Conservation (phyloP, 805 yeast species). For the Wickerhamiella slavikovae region DNA sequence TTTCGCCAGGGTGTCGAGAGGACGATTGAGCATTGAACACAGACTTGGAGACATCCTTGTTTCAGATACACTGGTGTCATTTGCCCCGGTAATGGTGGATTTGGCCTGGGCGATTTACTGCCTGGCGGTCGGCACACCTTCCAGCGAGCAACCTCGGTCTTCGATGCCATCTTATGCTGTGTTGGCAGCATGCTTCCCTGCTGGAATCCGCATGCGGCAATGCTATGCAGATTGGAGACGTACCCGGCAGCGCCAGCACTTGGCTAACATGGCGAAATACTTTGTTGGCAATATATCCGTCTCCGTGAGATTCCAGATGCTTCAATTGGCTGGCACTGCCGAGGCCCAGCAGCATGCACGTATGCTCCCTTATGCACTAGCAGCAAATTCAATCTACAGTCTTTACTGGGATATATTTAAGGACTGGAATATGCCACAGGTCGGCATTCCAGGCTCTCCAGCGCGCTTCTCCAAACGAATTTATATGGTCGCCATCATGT, state of each 20-base stretch:
- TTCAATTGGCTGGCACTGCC: conserved; percentile 5
- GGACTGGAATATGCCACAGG: conserved; percentile 82
- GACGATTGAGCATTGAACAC: conserved; percentile 33
- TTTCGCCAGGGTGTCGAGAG: conserved; percentile 29
- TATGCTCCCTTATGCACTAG: conserved; percentile 22
- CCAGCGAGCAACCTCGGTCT: conserved; percentile 15
- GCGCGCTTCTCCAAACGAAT: conserved; percentile 15
- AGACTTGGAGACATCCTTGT: conserved; percentile 65
- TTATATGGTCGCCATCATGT: conserved; percentile 35
- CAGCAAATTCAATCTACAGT: conserved; percentile 55
- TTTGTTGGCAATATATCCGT: conserved; percentile 8
- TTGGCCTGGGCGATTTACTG: conserved; percentile 35
- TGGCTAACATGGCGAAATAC: conserved; percentile 60
- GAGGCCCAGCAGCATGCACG: conserved; percentile 3
- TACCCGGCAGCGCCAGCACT: conserved; percentile 32
- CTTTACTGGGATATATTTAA: conserved; percentile 74
- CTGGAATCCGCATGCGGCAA: conserved; percentile 59
- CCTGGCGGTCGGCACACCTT: conserved; percentile 10
- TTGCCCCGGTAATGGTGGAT: conserved; percentile 58
- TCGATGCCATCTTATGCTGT: conserved; percentile 20
- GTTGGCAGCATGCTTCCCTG: conserved; percentile 30
- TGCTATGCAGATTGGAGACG: conserved; percentile 48
- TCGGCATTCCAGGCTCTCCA: conserved; percentile 5
- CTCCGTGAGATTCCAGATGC: conserved; percentile 7
- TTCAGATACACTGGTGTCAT: conserved; percentile 72